Base-by-base conservation (phyloP, 306 rosid species). In the Echinosophora koreensis region DNA sequence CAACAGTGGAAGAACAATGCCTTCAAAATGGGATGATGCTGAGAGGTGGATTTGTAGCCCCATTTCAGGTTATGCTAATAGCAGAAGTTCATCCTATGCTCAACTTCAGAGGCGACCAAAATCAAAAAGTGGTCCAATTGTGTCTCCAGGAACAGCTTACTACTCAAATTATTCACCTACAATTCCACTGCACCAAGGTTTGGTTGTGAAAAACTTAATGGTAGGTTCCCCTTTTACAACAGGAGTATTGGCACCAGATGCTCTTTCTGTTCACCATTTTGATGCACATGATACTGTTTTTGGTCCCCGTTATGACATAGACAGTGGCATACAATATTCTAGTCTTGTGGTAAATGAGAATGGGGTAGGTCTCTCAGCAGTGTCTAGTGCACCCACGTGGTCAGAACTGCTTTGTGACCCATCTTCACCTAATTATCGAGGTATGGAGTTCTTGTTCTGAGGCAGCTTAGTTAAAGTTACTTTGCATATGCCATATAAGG, bases 11-110 rank as follows among this genome's bases (percentile, higher is more conserved):
- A 87, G 96, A 83, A 69, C 96, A 35, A 3, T 90, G 65, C 97
- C 97, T 9, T 94, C 98, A 2, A 94, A 94, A 79, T 94, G 98
- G 98, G 98, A 94, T 55, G 97, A 94, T 61, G 97, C 98, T 2
- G 98, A 94, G 88, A 84, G 98, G 79, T 94, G 98, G 98, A 94
- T 94, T 84, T 88, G 89, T 74, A 94, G 98, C 81, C 98, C 98
- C 1, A 68, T 90, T 74, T 73, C 84, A 1, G 88, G 87, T 8
- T 56, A 74, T 81, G 78, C 73, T 10, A 68, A 35, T 12, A 68
- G 32, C 76, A 81, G 67, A 73, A 70, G 28, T 52, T 47, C 52
- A 47, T 47, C 79, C 27, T 55, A 79, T 77, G 74, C 82, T 39
- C 90, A 88, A 52, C 83, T 73, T 80, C 92, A 82, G 59, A 71